These are phyloP conservation scores for Boletus smithii DNA, from an alignment of 1,284 basidiomycete genomes.

Conservation along the genomic window DNA sequence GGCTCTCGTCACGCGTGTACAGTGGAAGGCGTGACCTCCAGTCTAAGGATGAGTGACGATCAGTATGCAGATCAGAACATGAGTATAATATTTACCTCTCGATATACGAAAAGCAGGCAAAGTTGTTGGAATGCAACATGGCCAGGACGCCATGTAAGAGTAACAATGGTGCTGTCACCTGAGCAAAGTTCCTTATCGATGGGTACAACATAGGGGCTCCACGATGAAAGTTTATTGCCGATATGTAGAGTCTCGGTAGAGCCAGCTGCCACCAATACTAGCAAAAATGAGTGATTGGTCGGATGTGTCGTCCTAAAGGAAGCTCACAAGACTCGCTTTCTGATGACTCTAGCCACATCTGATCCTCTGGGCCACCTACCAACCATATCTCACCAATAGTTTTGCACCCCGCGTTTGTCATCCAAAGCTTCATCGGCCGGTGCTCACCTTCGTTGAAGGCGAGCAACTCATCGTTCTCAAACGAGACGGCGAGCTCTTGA, in stretches of 20 bases:
- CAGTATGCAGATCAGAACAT: not conserved
- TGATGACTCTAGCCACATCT: slow-evolving; percentile 47
- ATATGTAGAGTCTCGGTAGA: slow-evolving; percentile 35
- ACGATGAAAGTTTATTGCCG: slow-evolving; percentile 52
- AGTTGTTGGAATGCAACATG: slow-evolving; percentile 49
- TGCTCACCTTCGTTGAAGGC: slow-evolving; percentile 63
- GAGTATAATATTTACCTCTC: slow-evolving; percentile 50
- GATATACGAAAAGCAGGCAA: slow-evolving; percentile 61
- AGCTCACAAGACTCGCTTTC: slow-evolving; percentile 19
- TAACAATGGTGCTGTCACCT: slow-evolving; percentile 46
- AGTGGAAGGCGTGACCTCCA: slow-evolving; percentile 49
- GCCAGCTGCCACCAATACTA: slow-evolving; percentile 29
- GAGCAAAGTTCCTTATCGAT: slow-evolving; percentile 36
- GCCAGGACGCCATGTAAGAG: slow-evolving; percentile 53
- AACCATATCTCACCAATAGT: slow-evolving; percentile 68
- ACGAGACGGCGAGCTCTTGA: slow-evolving; percentile 55
- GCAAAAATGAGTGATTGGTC: slow-evolving; percentile 14
- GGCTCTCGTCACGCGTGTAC: slow-evolving; percentile 49
- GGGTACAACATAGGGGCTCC: slow-evolving; percentile 46
- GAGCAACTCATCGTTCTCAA: slow-evolving; percentile 50
- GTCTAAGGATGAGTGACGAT: slow-evolving; percentile 34
- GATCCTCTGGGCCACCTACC: slow-evolving; percentile 55
- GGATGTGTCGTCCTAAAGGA: slow-evolving; percentile 4
- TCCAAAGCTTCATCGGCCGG: slow-evolving; percentile 47
- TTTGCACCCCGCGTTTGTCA: slow-evolving; percentile 59